Percentiles rank a stretch among this genome's conserved stretches.
Conservation (phyloP, 2,329 filamentous ascomycete species). For the Fusarium chlamydosporum region DNA sequence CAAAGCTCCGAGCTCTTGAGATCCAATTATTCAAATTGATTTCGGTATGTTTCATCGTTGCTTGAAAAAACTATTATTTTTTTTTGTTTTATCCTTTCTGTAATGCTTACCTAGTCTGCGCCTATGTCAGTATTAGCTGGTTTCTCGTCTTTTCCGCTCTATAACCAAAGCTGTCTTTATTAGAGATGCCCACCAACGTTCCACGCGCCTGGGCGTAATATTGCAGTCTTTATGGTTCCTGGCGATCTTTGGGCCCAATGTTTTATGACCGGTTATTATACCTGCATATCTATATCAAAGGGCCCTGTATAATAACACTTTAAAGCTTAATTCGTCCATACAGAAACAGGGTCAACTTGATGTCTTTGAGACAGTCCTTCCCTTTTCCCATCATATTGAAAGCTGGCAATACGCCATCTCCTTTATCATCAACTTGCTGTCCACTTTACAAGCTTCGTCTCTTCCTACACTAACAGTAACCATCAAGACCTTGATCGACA, state of each 20-base stretch:
- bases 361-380: neutral
- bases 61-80: neutral
- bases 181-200: neutral
- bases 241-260: neutral
- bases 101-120: neutral
- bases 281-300: conserved; percentile 1
- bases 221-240: neutral
- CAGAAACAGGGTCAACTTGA: neutral
- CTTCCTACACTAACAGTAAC: neutral
- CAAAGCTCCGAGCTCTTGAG: neutral
- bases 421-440: conserved; percentile 10
- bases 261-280: conserved; percentile 2
- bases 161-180: neutral
- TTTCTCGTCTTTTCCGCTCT: neutral
- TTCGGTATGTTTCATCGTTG: neutral
- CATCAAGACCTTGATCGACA: conserved; percentile 19
- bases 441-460: conserved; percentile 34
- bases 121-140: neutral
- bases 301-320: neutral
- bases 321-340: neutral
- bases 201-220: neutral
- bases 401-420: neutral
- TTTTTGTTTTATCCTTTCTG: neutral
- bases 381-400: neutral
- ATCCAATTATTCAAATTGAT: conserved; percentile 6